Evolutionary conservation across 352 stramenopile species (phyloP).

Genomic region (Globisporangium solare): DNA sequence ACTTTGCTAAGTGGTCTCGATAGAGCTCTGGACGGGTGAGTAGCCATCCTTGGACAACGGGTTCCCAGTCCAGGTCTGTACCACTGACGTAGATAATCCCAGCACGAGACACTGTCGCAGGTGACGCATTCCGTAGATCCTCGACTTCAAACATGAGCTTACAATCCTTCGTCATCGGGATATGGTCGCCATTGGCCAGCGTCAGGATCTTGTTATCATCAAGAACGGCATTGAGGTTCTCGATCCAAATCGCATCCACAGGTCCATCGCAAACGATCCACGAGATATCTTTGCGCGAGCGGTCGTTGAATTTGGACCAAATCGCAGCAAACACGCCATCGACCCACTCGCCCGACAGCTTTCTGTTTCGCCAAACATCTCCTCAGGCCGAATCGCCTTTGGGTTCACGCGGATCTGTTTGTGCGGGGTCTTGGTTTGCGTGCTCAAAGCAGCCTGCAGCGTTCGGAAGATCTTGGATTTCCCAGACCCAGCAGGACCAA

Average conservation of each 20-base stretch:
- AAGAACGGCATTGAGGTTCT: conserved; percentile 94
- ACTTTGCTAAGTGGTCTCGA: conserved; percentile 36
- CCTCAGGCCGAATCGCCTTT: conserved; percentile 73
- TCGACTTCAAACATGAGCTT: conserved; percentile 94
- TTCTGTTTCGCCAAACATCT: conserved; percentile 85
- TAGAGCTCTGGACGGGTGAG: conserved; percentile 39
- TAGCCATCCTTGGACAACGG: conserved; percentile 63
- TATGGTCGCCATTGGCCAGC: conserved; percentile 89
- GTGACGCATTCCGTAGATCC: conserved; percentile 89
- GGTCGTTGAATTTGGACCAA: conserved; percentile 87
- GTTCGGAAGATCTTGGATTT: conserved; percentile 72
- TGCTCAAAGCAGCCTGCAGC: conserved; percentile 59
- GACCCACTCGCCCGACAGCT: conserved; percentile 68
- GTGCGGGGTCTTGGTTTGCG: conserved; percentile 57
- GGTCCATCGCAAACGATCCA: conserved; percentile 93
- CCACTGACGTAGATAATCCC: conserved; percentile 91
- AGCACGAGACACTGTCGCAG: conserved; percentile 88
- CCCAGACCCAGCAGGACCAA: conserved; percentile 81
- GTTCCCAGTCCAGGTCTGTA: conserved; percentile 71
- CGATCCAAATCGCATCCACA: conserved; percentile 93
- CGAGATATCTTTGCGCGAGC: conserved; percentile 69
- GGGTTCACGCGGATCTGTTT: conserved; percentile 78
- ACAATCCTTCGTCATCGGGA: conserved; percentile 87
- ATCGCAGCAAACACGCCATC: conserved; percentile 79
- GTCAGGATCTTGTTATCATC: conserved; percentile 95